A percentile compares a stretch with the other conserved stretches of the same genome.
Evolutionary conservation across 768 basidiomycete species (phyloP).

Genomic region (Tricholoma sp.): DNA sequence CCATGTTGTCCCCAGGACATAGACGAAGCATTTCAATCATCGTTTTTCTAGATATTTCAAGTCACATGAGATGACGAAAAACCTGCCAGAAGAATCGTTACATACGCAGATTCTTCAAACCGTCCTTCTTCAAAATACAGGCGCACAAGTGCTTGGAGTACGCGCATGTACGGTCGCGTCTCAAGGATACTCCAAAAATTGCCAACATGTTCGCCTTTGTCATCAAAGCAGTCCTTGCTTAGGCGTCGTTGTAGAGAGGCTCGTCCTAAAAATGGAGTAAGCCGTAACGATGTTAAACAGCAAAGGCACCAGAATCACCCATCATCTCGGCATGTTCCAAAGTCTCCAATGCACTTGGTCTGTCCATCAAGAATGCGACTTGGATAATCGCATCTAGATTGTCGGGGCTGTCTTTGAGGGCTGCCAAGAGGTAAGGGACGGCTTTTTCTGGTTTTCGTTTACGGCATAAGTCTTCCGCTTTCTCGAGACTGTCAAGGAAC

Average conservation of each 20-base stretch:
- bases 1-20: slow-evolving; percentile 37
- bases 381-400: slow-evolving; percentile 37
- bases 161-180: slow-evolving; percentile 43
- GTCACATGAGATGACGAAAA: background rate
- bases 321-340: slow-evolving; percentile 20
- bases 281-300: too few species aligned
- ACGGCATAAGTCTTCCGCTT: slow-evolving; percentile 30
- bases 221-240: slow-evolving; percentile 33
- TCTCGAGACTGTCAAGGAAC: slow-evolving; percentile 26
- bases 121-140: slow-evolving; percentile 27
- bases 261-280: background rate
- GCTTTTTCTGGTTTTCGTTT: slow-evolving; percentile 28
- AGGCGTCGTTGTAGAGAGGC: slow-evolving; percentile 20
- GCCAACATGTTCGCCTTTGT: slow-evolving; percentile 28
- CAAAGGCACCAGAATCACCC: background rate
- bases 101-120: slow-evolving; percentile 31
- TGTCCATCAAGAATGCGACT: slow-evolving; percentile 24
- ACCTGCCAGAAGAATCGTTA: background rate
- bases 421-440: slow-evolving; percentile 33
- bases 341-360: slow-evolving; percentile 12
- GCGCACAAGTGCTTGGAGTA: slow-evolving; percentile 33
- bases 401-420: slow-evolving; percentile 31
- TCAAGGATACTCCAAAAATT: slow-evolving; percentile 32
- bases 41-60: slow-evolving; percentile 22
- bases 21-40: slow-evolving; percentile 39